Evolutionary conservation across 805 yeast species (phyloP), one percentile per base, ranked within the genome.

Genomic region (Spencermartinsiella europaea): DNA sequence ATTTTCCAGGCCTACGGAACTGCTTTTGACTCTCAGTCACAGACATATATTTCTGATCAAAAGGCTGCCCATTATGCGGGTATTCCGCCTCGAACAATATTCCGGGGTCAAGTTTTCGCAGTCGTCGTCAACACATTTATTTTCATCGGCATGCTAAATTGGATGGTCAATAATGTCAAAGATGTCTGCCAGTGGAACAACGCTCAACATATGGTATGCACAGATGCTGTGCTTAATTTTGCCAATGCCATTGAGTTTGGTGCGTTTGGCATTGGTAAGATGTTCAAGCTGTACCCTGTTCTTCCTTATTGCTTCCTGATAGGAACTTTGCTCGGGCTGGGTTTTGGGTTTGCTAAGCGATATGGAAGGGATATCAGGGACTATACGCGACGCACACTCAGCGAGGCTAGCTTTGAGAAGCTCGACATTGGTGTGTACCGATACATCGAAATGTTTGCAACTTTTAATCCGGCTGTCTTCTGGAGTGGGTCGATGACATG

Each of bases 1-100:
- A 66, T 74, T 5, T 58, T 77, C 47, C 73, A 58, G 78, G 83
- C 51, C 67, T 62, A 71, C 40, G 59, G 57, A 16, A 46, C 42
- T 34, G 53, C 50, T 71, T 52, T 80, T 50, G 82, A 78, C 57
- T 74, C 75, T 22, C 85, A 80, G 62, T 83, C 86, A 8, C 78
- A 80, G 49, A 74, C 69, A 57, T 81, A 76, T 60, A 74, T 79
- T 41, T 72, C 76, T 57, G 78, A 77, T 55, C 71, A 70, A 53
- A 79, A 77, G 56, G 61, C 72, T 66, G 81, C 61, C n/a, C 74
- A 69, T 55, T 70, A 70, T 52, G 61, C 66, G 22, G 68, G 66
- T 37, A 49, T 71, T 12, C 70, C 74, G 5, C 75, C 74, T 27
- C 63, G 73, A 37, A 65, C 73, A 3, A 52, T 66, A 35, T 71